Base-by-base conservation (phyloP, 164 flowering plant genomes). In the Tinospora cordifolia region DNA sequence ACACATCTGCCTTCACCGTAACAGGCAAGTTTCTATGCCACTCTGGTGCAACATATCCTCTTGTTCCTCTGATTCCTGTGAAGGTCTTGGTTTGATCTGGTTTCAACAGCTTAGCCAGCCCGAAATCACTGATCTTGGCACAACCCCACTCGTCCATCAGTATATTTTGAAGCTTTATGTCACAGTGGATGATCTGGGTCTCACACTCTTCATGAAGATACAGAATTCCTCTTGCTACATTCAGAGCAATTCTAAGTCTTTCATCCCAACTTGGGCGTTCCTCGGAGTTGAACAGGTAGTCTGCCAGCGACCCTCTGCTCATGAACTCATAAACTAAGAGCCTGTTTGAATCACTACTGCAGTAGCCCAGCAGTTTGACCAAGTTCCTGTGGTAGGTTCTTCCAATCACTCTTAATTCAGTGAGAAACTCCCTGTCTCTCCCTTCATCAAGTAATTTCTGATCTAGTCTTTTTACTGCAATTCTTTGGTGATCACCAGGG, bases 321-420 rank as follows among this genome's bases (percentile, higher is more conserved):
- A 77, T 77, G 70, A 66, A 74, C 72, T 77, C 77, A 19, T 74
- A 77, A 1, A 74, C 77, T 13, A 74, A 26, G 38, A 77, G 60
- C 49, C 75, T 63, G 26, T 77, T 26, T 1, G 64, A 22, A 1
- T 69, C 77, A 15, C 74, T 77, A 3, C 74, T 41, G 36, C 80
- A 74, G 57, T 67, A 77, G 26, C 80, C 80, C 1, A 62, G 71
- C 39, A 78, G 14, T 60, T 64, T 65, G 21, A 71, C 75, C 12
- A 77, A 66, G 25, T 78, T 78, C 69, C 75, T 74, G 70, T 78
- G 77, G 40, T 78, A 68, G 39, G 73, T 74, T 19, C 60, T 39
- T 8, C 80, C 77, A 2, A 77, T 74, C 15, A 66, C 67, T 13
- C 62, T 72, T 38, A 72, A 57, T 72, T 75, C 80, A 8, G 72